A percentile compares a stretch with the other conserved stretches of the same genome.
phyloP scores from a whole-genome alignment of 805 yeast species.

The Soucietia sequanensis region DNA sequence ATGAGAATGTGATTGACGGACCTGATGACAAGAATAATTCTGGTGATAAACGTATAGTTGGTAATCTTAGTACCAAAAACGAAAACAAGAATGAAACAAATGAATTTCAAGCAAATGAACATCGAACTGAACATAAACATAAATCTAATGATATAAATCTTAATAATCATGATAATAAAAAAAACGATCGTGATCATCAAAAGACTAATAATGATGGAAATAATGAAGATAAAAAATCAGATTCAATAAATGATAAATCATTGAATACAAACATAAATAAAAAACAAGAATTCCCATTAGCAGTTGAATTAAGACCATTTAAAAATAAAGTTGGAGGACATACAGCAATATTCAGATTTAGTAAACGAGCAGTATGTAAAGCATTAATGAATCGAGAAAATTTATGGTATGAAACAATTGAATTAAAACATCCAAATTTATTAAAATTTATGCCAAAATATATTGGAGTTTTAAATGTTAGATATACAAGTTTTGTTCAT shows the following conservation, averaged over 20 bases:
- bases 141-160: no score
- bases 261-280: background rate
- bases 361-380: slow-evolving; percentile 90
- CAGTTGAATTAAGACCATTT: slow-evolving; percentile 89
- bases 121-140: no score
- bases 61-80: slow-evolving; percentile 1
- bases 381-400: slow-evolving; percentile 89
- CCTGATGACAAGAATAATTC: background rate
- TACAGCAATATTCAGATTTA: slow-evolving; percentile 91
- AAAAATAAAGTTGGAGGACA: slow-evolving; percentile 97
- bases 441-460: slow-evolving; percentile 88
- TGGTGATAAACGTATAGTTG: background rate
- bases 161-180: no score
- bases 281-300: slow-evolving; percentile 55
- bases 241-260: background rate
- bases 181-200: no score
- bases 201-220: slow-evolving; percentile 15
- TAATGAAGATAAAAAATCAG: slow-evolving; percentile 22
- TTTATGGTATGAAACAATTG: slow-evolving; percentile 87
- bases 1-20: background rate
- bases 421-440: slow-evolving; percentile 70
- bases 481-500: slow-evolving; percentile 58
- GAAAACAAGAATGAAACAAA: slow-evolving; percentile 1
- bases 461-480: slow-evolving; percentile 89
- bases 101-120: background rate